Base-by-base conservation (phyloP, 2,329 filamentous ascomycete genomes). In the Neofusicoccum umdonicola region DNA sequence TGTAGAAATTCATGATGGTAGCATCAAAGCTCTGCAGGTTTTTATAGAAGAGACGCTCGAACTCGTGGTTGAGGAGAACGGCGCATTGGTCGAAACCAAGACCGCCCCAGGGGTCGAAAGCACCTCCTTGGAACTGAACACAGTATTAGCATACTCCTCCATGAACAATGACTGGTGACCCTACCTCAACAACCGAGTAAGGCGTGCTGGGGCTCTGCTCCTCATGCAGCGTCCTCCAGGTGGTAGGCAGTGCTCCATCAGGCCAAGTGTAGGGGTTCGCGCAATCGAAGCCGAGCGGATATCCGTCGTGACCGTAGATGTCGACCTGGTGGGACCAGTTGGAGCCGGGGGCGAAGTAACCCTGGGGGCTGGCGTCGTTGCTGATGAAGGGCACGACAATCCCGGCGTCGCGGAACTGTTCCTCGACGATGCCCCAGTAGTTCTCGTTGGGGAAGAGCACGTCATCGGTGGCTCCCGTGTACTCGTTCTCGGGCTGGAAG, bases 401-500 rank as follows among this genome's bases (percentile, higher is more conserved):
- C 0, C 90, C 90, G 0, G 87, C 87, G 47, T 87, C 80, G 11
- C 86, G 82, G 19, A 86, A 85, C 71, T 92, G 89, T 37, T 92
- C 82, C 51, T 89, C 85, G 5, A 93, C 86, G 67, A 89, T 88
- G 63, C 87, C 82, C 76, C 93, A 87, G 72, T 93, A 95, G 0
- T 83, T 80, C 0, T 83, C 81, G 69, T 92, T 87, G 0, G 89
- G 89, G 68, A 89, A 91, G 0, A 76, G 73, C n/a, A 84, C 78
- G 2, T 78, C 78, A 3, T 77, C 77, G 15, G 78, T 76, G 1
- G 81, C 81, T 17, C 79, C 76, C 0, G 84, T 87, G 72, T 94
- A 93, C 74, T 95, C 92, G 67, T 95, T 96, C 74, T 96, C 92
- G 0, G 90, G 88, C 73, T 96, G 92, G 47, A 90, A 84, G 1